Base-by-base conservation (phyloP, 257 asterid genomes). In the Handroanthus guayacan region DNA sequence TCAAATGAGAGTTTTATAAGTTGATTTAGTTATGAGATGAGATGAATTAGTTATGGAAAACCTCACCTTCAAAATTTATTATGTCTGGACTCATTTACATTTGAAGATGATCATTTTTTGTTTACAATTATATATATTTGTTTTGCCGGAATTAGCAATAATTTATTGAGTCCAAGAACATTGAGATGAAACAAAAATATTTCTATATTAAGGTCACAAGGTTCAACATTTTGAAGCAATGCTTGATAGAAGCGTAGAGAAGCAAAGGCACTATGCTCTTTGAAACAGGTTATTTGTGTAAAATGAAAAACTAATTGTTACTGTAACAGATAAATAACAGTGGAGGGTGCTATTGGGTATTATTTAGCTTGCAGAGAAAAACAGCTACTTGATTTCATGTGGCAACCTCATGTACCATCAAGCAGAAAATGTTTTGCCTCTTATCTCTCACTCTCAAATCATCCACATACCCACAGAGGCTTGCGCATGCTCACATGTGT, bases 1-100 rank as follows among this genome's bases (percentile, higher is more conserved):
- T 65, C 38, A 55, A 72, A 36, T 72, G 70, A 55, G 54, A 20
- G 16, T 60, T 60, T 25, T 48, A 67, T 38, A 61, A 57, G 62
- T 55, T 25, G 67, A 39, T 66, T 47, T 65, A 14, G 58, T 48
- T 13, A 69, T 39, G 45, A 68, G 16, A 38, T 66, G 55, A 51
- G 47, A 56, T 43, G 44, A 17, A 31, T 55, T 68, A 51, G 51
- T 61, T 75, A 9, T 67, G 55, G 34, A 62, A n/a, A 41, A 17
- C 31, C 54, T 51, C 72, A 56, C 74, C 17, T 52, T 36, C 9
- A 25, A 16, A 25, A 71, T 25, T 51, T 72, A 12, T 55, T 25
- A 9, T 25, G 54, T 34, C 41, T 34, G 41, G 68, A 72, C 36
- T 39, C 39, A 55, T 6, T 37, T 62, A 11, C 16, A 44, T 11